Evolutionary conservation across 306 rosid genomes (phyloP).

Genomic region (Cicer arietinum): DNA sequence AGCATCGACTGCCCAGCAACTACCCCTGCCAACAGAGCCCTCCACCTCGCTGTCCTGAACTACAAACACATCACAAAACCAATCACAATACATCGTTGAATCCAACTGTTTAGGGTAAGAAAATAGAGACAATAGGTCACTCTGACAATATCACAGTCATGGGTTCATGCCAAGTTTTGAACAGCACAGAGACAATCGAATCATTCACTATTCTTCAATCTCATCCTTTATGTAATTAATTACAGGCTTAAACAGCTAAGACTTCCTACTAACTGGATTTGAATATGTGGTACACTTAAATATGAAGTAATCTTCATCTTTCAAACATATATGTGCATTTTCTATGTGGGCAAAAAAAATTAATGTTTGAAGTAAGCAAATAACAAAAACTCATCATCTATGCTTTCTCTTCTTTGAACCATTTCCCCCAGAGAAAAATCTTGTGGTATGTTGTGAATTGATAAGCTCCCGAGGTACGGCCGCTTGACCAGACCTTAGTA

Average conservation of each 20-base stretch:
- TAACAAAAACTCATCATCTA: slow-evolving; percentile 33
- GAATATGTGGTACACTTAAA: not conserved
- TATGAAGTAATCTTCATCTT: slow-evolving; percentile 36
- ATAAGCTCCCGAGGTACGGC: slow-evolving; percentile 74
- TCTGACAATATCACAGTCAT: not conserved
- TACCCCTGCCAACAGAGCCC: slow-evolving; percentile 93
- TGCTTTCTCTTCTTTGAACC: slow-evolving; percentile 55
- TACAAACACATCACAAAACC: slow-evolving; percentile 43
- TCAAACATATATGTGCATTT: slow-evolving; percentile 33
- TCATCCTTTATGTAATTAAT: slow-evolving; percentile 13
- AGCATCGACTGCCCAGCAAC: slow-evolving; percentile 95
- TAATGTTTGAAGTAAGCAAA: slow-evolving; percentile 10
- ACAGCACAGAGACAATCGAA: slow-evolving; percentile 10
- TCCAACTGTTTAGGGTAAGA: slow-evolving; percentile 6
- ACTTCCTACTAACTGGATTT: slow-evolving; percentile 9
- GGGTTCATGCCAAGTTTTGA: slow-evolving; percentile 16
- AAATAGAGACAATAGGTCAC: not conserved
- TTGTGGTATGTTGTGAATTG: slow-evolving; percentile 51
- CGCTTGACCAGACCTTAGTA: slow-evolving; percentile 70
- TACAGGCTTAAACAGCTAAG: slow-evolving; percentile 29
- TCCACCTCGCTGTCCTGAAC: slow-evolving; percentile 96
- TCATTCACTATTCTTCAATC: slow-evolving; percentile 10
- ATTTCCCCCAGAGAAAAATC: slow-evolving; percentile 47
- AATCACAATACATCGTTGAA: slow-evolving; percentile 42
- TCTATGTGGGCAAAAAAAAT: slow-evolving; percentile 5